phyloP scores from a whole-genome alignment of 352 stramenopile species.

The Pythium oligandrum region DNA sequence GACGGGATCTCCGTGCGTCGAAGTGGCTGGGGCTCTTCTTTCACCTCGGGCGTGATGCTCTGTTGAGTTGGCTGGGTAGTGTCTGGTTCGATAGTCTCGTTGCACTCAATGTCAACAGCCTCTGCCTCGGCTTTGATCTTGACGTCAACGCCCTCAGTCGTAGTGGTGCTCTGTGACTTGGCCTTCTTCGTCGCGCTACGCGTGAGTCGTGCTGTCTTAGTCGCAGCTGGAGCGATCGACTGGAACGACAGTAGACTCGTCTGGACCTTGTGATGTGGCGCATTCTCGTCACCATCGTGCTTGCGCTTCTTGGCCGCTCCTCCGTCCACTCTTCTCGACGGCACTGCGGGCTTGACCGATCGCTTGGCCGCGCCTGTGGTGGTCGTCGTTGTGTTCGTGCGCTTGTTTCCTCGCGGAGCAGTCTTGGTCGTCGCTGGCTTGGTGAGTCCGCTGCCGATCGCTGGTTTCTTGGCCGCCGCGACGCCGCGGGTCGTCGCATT shows the following conservation, averaged over 20 bases:
- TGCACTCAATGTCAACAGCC: slow-evolving; percentile 8
- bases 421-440: slow-evolving; percentile 1
- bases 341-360: background rate
- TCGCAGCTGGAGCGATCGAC: slow-evolving; percentile 10
- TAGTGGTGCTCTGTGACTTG: slow-evolving; percentile 12
- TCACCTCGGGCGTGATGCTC: background rate
- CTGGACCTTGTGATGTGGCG: slow-evolving; percentile 48
- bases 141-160: background rate
- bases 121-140: background rate
- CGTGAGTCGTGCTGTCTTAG: too few species aligned
- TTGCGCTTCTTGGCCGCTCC: slow-evolving; percentile 21
- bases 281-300: slow-evolving; percentile 32
- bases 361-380: slow-evolving; percentile 1
- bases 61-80: background rate
- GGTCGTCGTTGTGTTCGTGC: background rate
- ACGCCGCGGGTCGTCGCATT: slow-evolving; percentile 16
- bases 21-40: background rate
- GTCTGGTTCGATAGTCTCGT: slow-evolving; percentile 14
- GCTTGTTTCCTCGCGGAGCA: slow-evolving; percentile 2
- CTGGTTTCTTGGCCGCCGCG: slow-evolving; percentile 22
- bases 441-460: slow-evolving; percentile 4
- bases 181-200: slow-evolving; percentile 11
- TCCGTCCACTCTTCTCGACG: background rate
- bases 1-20: slow-evolving; percentile 6
- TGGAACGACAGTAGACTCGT: slow-evolving; percentile 72